These are phyloP conservation scores for Choanephora cucurbitarum DNA, from an alignment of 371 early-diverging fungal species.

Conservation along the genomic window DNA sequence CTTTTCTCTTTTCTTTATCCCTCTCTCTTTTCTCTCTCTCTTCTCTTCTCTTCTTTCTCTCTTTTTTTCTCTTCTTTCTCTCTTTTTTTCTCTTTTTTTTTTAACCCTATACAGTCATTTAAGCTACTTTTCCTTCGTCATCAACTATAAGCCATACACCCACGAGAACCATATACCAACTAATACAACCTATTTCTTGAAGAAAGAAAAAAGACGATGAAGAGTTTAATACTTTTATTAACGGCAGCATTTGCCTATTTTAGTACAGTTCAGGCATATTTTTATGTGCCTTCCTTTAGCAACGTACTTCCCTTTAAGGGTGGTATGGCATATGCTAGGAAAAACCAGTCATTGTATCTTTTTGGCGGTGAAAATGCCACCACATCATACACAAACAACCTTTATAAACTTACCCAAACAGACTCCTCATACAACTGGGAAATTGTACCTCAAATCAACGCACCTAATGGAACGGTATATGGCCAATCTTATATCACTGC, in stretches of 20 bases:
- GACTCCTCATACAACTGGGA: slow-evolving; percentile 21
- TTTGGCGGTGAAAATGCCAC: slow-evolving; percentile 40
- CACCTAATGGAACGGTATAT: slow-evolving; percentile 20
- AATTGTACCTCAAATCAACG: slow-evolving; percentile 21
- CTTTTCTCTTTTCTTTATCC: neutral
- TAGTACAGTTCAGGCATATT: slow-evolving; percentile 22
- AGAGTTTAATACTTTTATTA: slow-evolving; percentile 12
- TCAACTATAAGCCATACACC: neutral
- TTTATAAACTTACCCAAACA: slow-evolving; percentile 25
- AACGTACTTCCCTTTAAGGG: slow-evolving; percentile 31
- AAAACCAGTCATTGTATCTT: slow-evolving; percentile 25
- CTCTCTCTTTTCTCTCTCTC: neutral
- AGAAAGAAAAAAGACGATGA: slow-evolving; percentile 1
- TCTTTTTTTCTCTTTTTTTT: slow-evolving; percentile 6
- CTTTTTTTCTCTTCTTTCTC: neutral
- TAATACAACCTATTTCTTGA: neutral
- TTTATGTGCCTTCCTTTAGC: slow-evolving; percentile 25
- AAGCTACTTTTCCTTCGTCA: neutral
- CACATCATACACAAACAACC: slow-evolving; percentile 16
- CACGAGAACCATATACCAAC: neutral
- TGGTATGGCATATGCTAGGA: slow-evolving; percentile 27
- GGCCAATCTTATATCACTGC: slow-evolving; percentile 26
- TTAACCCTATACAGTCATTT: neutral
- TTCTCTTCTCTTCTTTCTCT: neutral
- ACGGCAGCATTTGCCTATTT: neutral